Base-by-base conservation (phyloP, 306 rosid species). In the Cucurbita moschata region DNA sequence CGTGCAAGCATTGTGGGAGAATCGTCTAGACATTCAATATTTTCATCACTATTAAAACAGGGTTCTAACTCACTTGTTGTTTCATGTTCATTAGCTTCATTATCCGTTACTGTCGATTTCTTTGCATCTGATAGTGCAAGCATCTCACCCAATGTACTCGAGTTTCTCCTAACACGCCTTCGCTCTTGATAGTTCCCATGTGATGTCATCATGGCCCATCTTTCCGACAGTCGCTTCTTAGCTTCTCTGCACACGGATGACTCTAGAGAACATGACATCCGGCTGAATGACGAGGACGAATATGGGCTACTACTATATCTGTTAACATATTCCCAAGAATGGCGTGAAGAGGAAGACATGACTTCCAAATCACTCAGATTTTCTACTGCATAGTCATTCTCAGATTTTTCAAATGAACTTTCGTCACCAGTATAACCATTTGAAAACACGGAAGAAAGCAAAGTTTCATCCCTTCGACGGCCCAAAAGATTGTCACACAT, bases 211-310 rank as follows among this genome's bases (percentile, higher is more conserved):
- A 89, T 82, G 65, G 84, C 84, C 99, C 99, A 95, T 84, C 97
- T 89, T 87, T 95, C 97, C 16, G 96, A 89, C 7, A 95, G 89
- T 50, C 99, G 76, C 87, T 87, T 91, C 89, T 95, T 95, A 9
- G 99, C 99, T 77, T 95, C 99, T 76, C 85, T 88, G 80, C 95
- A 86, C 42, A 94, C 97, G 10, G 90, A 84, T 68, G 99, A 91
- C 72, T 94, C 97, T 7, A 95, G 91, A 77, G 97, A 94, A 80
- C 94, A 86, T 0, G 96, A 81, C 16, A 81, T 79, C 10, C 84
- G 92, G 52, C 96, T 87, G 56, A 89, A 87, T 14, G 97, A 89
- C 30, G 87, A 79, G 8, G 94, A 80, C 77, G 96, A 89, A 77
- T 84, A 84, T 23, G 96, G 91, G 77, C 96, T 83, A 5, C 96